These are phyloP conservation scores for Podospora comata DNA, from an alignment of 495 filamentous ascomycete species.

Conservation along the genomic window DNA sequence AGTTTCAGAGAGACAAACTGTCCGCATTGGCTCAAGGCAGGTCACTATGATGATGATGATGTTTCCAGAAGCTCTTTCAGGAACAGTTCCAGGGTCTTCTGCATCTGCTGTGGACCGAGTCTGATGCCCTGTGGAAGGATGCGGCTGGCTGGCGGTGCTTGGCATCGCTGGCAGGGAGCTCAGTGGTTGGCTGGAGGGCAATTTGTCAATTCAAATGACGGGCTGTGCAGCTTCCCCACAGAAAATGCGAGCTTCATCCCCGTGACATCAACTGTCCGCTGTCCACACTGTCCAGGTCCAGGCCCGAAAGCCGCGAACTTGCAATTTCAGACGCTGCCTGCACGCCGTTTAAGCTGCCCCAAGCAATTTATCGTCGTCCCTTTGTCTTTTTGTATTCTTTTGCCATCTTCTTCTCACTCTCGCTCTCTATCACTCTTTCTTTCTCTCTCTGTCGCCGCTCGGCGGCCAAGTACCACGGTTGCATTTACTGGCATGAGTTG, in stretches of 20 bases:
- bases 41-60: too few species aligned
- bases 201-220: constrained; percentile 8
- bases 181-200: constrained; percentile 9
- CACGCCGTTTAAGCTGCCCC: constrained; percentile 1
- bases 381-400: constrained; percentile 12
- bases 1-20: too few species aligned
- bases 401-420: constrained; percentile 8
- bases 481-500: constrained; percentile 30
- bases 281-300: neutral
- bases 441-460: constrained; percentile 3
- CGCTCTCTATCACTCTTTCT: neutral
- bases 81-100: neutral
- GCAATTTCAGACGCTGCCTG: neutral
- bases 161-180: neutral
- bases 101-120: neutral
- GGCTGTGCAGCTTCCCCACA: constrained; percentile 19
- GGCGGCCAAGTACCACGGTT: constrained; percentile 9
- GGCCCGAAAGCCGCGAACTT: constrained; percentile 13
- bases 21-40: too few species aligned
- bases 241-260: constrained; percentile 25
- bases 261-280: constrained; percentile 29
- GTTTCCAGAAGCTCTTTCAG: neutral
- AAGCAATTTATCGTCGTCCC: neutral
- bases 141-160: constrained; percentile 11
- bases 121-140: neutral